A percentile compares a stretch with the other conserved stretches of the same genome.
Evolutionary conservation across 2,329 filamentous ascomycete genomes (phyloP).

Genomic region (Epichloe amarillans): DNA sequence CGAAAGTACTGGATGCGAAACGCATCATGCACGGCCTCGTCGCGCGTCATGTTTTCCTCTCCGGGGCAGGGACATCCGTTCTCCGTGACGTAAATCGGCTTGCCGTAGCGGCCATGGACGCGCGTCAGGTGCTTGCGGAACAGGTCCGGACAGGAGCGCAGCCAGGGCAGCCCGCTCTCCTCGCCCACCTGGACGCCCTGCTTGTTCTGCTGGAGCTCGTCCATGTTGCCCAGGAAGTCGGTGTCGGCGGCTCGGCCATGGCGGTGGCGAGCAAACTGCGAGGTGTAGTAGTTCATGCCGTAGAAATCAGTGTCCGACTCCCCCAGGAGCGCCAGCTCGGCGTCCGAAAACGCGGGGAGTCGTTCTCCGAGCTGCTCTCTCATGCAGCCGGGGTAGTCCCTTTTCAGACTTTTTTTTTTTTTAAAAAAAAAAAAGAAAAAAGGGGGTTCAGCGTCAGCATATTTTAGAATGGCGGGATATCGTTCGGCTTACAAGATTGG

Average conservation of each 20-base stretch:
- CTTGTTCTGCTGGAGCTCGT: slow-evolving; percentile 19
- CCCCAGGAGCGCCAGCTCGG: slow-evolving; percentile 14
- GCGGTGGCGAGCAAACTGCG: slow-evolving; percentile 20
- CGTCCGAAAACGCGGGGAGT: slow-evolving; percentile 16
- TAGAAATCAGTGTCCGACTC: slow-evolving; percentile 21
- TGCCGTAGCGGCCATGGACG: slow-evolving; percentile 13
- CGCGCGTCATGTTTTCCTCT: slow-evolving; percentile 18
- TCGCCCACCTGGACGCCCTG: slow-evolving; percentile 16
- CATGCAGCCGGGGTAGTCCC: slow-evolving; percentile 24
- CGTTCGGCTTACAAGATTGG: slow-evolving; percentile 20
- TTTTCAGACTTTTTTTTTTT: slow-evolving; percentile 7
- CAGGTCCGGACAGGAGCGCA: slow-evolving; percentile 17
- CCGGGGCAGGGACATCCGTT: slow-evolving; percentile 24
- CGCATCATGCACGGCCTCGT: slow-evolving; percentile 19
- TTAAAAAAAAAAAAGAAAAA: too few relatives aligned
- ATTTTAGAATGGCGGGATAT: too few relatives aligned
- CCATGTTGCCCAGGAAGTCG: slow-evolving; percentile 22
- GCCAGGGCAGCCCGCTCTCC: slow-evolving; percentile 21
- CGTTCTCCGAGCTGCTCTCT: slow-evolving; percentile 19
- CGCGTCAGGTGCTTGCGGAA: slow-evolving; percentile 18
- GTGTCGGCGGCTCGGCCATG: slow-evolving; percentile 11
- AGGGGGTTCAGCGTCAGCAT: too few relatives aligned
- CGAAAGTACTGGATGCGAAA: slow-evolving; percentile 25
- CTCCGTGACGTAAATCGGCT: slow-evolving; percentile 18
- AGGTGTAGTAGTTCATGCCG: slow-evolving; percentile 29